Percentiles rank a stretch among this genome's conserved stretches.
Conservation (phyloP, 306 rosid species). For the Medicago lupulina region DNA sequence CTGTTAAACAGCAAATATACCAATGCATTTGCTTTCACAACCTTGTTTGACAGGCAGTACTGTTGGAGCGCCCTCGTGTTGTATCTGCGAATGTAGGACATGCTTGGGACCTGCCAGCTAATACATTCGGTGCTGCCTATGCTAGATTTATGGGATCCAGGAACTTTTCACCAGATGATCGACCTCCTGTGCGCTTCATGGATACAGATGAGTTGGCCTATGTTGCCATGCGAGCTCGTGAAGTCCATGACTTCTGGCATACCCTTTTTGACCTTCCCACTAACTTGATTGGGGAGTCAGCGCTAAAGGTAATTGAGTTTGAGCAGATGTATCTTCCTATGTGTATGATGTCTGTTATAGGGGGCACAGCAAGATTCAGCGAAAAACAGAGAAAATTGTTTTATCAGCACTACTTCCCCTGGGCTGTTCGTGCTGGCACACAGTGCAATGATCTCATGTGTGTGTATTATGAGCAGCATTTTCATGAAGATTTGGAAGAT, state of each 20-base stretch:
- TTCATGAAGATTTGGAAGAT: constrained; percentile 80
- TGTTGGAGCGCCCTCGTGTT: constrained; percentile 77
- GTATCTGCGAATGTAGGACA: constrained; percentile 74
- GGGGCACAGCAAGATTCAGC: constrained; percentile 76
- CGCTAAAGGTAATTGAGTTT: constrained; percentile 87
- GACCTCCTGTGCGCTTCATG: constrained; percentile 94
- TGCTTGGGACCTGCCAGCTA: constrained; percentile 82
- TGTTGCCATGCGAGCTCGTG: constrained; percentile 89
- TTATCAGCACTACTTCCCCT: constrained; percentile 83
- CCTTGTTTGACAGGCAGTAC: constrained; percentile 58
- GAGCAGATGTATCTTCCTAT: constrained; percentile 90
- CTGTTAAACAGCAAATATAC: constrained; percentile 6
- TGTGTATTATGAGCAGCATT: constrained; percentile 81
- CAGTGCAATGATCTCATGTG: constrained; percentile 87
- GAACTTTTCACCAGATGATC: constrained; percentile 92
- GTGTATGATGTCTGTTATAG: constrained; percentile 75
- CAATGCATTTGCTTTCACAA: constrained; percentile 32
- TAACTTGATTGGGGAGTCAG: constrained; percentile 89
- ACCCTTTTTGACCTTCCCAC: constrained; percentile 87
- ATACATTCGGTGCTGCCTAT: constrained; percentile 90
- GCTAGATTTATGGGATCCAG: constrained; percentile 97
- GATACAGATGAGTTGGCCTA: constrained; percentile 83
- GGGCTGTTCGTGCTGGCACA: constrained; percentile 87
- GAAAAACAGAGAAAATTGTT: constrained; percentile 80
- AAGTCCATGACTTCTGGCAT: constrained; percentile 97